Conservation (phyloP, 2,329 filamentous ascomycete genomes). For the Neopestalotiopsis clavispora region DNA sequence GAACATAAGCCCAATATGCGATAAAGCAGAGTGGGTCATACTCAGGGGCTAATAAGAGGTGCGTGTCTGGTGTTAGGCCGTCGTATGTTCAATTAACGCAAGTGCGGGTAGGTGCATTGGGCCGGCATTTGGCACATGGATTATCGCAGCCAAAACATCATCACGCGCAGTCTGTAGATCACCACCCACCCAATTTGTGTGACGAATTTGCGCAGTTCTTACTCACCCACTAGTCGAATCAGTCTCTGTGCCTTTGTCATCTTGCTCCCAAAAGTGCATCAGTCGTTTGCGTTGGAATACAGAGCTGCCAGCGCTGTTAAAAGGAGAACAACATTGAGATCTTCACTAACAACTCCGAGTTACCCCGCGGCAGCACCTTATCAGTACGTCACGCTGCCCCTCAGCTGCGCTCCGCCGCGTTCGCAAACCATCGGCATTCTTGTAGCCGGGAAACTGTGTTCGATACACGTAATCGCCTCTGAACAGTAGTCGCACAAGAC, state of each 20-base stretch:
- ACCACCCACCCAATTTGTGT: not conserved
- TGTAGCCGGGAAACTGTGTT: not conserved
- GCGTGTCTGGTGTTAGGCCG: not conserved
- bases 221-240: not conserved
- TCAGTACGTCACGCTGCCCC: constrained; percentile 15
- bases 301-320: not conserved
- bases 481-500: not conserved
- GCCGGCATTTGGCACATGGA: constrained; percentile 10
- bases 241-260: not conserved
- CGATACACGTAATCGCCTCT: not conserved
- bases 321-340: not conserved
- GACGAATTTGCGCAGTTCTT: not conserved
- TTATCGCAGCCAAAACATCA: constrained; percentile 1
- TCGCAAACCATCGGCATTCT: constrained; percentile 3
- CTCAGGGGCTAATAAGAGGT: not conserved
- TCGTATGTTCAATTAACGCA: constrained; percentile 9
- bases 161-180: constrained; percentile 11
- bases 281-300: not conserved
- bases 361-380: constrained; percentile 20
- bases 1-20: not conserved
- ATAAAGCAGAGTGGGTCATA: constrained; percentile 10
- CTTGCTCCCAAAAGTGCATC: not conserved
- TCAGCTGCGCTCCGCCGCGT: constrained; percentile 3
- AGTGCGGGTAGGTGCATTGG: constrained; percentile 16
- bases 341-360: not conserved